These are phyloP conservation scores for Calocybe gangraenosa DNA, from an alignment of 768 basidiomycete genomes.

Conservation along the genomic window DNA sequence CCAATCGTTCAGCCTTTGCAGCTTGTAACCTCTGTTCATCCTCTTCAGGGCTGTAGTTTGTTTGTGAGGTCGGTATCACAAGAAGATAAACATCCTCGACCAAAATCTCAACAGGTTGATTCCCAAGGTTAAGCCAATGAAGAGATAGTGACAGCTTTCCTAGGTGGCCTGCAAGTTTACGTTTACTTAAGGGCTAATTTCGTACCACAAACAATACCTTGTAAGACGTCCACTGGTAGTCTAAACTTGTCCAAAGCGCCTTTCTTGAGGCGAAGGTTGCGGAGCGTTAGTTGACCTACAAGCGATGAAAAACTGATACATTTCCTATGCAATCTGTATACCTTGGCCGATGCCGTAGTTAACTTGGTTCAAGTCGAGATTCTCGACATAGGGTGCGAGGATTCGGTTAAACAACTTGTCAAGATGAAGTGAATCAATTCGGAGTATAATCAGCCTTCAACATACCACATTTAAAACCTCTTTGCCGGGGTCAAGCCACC, in stretches of 20 bases:
- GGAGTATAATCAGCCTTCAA: constrained; percentile 12
- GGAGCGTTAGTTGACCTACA: constrained; percentile 71
- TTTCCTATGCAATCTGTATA: constrained; percentile 17
- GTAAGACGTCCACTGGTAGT: constrained; percentile 90
- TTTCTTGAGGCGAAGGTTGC: constrained; percentile 84
- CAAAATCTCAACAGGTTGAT: constrained; percentile 85
- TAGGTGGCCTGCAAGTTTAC: constrained; percentile 56
- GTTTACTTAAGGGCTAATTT: not conserved
- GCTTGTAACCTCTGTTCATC: constrained; percentile 81
- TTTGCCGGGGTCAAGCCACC: constrained; percentile 87
- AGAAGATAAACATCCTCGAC: constrained; percentile 96
- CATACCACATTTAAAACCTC: constrained; percentile 77
- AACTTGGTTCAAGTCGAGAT: constrained; percentile 91
- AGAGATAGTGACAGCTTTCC: constrained; percentile 84
- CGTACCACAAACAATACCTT: constrained; percentile 51
- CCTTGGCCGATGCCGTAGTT: constrained; percentile 92
- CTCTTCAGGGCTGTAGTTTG: constrained; percentile 71
- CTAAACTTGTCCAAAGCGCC: constrained; percentile 94
- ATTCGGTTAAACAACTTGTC: constrained; percentile 80
- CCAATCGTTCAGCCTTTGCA: constrained; percentile 83
- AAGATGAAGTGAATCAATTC: not conserved
- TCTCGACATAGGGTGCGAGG: constrained; percentile 93
- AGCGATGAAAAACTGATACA: constrained; percentile 1
- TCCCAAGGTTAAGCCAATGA: constrained; percentile 86
- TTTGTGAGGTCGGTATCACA: constrained; percentile 76